phyloP scores from a whole-genome alignment of 306 rosid species.

The Vicia sativa region DNA sequence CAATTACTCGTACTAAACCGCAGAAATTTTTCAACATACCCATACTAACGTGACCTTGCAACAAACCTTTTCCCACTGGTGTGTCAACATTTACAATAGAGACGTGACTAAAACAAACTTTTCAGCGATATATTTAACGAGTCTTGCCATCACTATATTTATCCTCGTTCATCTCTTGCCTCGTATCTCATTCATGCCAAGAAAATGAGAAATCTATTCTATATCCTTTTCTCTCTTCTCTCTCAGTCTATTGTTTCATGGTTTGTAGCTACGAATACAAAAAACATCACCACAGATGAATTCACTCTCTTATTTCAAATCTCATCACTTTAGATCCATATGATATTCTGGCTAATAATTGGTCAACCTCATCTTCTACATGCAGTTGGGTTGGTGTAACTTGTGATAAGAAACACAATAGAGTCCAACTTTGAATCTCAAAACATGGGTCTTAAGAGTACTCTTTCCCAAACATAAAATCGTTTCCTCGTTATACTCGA shows the following conservation, averaged over 20 bases:
- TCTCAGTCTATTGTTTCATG: neutral
- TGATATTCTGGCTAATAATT: conserved; percentile 21
- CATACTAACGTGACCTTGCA: too few relatives aligned
- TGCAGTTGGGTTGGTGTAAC: conserved; percentile 41
- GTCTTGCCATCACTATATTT: too few relatives aligned
- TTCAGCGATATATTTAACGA: too few relatives aligned
- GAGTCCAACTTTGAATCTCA: conserved; percentile 28
- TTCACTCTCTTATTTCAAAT: conserved; percentile 29
- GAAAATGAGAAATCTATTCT: neutral
- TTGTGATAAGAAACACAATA: conserved; percentile 15
- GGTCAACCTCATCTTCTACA: conserved; percentile 22
- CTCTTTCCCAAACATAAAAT: conserved; percentile 26
- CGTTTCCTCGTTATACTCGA: conserved; percentile 33
- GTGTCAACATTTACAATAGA: too few relatives aligned
- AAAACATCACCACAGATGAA: conserved; percentile 19
- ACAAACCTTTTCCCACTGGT: too few relatives aligned
- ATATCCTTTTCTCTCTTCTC: neutral
- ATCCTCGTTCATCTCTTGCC: neutral
- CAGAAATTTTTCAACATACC: too few relatives aligned
- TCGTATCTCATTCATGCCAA: neutral
- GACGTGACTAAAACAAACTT: too few relatives aligned
- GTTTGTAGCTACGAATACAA: neutral
- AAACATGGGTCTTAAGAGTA: conserved; percentile 27
- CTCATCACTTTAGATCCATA: conserved; percentile 28
- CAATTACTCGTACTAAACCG: too few relatives aligned